Base-by-base conservation (phyloP, 768 basidiomycete species). In the Amyloporia xantha region DNA sequence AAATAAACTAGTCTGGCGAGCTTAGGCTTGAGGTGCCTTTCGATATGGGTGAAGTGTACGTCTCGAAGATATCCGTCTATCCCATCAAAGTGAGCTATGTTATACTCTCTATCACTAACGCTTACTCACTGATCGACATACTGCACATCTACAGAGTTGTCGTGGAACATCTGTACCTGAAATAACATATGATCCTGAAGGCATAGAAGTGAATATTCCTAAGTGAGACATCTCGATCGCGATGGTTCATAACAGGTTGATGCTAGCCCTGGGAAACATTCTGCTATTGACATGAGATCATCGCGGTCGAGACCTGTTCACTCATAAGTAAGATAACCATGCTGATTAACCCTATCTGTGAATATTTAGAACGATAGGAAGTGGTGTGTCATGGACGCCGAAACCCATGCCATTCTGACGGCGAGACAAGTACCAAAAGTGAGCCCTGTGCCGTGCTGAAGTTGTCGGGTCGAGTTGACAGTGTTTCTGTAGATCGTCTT, bases 401-500 rank as follows among this genome's bases (percentile, higher is more conserved):
- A 68, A 7, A 76, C 70, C 4, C 67, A 77, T 38, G 58, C 59
- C 3, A 72, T 86, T 20, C 67, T 90, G 37, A 91, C 87, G 1
- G 87, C 86, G 4, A 75, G 87, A 44, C 77, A 81, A 48, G 63
- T 77, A 27, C 54, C 77, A 21, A 81, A 81, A 73, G 86, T 79
- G 58, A 13, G 67, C 20, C 54, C 40, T 23, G 38, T n/a, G n/a
- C n/a, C n/a, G n/a, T n/a, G n/a, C n/a, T n/a, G n/a, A n/a, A n/a
- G n/a, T n/a, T n/a, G n/a, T n/a, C n/a, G n/a, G n/a, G n/a, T n/a
- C n/a, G n/a, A n/a, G n/a, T n/a, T n/a, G n/a, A n/a, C n/a, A n/a
- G n/a, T n/a, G n/a, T n/a, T n/a, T n/a, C n/a, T 13, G 2, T 42
- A 88, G 86, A 78, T 86, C 72, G 76, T 89, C 15, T 69, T 88